phyloP scores from a whole-genome alignment of 2,329 filamentous ascomycete genomes.

The Albifimbria verrucaria region DNA sequence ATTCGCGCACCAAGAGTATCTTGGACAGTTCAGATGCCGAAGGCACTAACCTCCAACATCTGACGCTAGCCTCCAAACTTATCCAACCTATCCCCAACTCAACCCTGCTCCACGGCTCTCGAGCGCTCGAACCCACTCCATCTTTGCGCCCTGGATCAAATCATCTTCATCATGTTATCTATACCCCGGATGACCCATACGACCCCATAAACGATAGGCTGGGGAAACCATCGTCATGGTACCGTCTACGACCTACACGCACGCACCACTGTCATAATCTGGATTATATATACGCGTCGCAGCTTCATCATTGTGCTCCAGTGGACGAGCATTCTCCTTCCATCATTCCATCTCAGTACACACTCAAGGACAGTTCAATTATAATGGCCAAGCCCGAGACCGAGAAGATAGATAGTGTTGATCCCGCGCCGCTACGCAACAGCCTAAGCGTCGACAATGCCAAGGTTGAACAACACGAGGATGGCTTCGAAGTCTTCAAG shows the following conservation, averaged over 20 bases:
- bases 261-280: too few species aligned
- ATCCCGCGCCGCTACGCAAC: background rate
- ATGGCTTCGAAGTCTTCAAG: conserved; percentile 18
- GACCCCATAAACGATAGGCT: background rate
- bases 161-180: background rate
- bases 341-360: background rate
- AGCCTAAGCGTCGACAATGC: background rate
- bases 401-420: background rate
- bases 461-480: background rate
- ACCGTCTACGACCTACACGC: too few species aligned
- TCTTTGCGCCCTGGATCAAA: too few species aligned
- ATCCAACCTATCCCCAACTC: background rate
- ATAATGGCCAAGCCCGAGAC: background rate
- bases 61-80: conserved; percentile 1
- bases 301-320: too few species aligned
- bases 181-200: conserved; percentile 12
- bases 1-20: background rate
- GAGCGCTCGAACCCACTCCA: too few species aligned
- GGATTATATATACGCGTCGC: too few species aligned
- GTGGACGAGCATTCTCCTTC: too few species aligned
- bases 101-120: background rate
- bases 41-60: background rate
- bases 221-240: too few species aligned
- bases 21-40: background rate
- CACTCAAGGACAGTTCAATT: too few species aligned